Evolutionary conservation across 2,329 filamentous ascomycete genomes (phyloP), one percentile per base, ranked within the genome.

Genomic region (Xylaria sp.): DNA sequence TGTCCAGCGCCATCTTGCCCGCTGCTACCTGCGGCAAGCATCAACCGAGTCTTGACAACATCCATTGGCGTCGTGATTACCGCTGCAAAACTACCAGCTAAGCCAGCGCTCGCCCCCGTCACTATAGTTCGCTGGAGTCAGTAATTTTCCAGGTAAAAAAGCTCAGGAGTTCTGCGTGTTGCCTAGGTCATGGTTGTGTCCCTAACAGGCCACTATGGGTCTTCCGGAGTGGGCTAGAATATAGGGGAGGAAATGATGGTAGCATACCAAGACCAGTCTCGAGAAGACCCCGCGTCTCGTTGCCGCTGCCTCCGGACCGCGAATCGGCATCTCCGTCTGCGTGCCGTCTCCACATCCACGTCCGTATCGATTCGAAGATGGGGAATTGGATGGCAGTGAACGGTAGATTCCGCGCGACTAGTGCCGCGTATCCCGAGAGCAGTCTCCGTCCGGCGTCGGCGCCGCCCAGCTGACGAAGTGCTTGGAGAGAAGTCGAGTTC

Each of bases 371-470:
- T 78, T 97, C 93, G 71, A 95, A 96, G 69, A 95, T 82, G 4
- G 93, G 93, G 69, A 97, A 97, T 71, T 97, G 92, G 68, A 96
- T 81, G 0, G 91, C 92, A 2, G 92, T 97, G 69, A 94, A 95
- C 0, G 93, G 93, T 3, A 97, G 76, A 73, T 97, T 97, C 2
- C 94, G 83, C 1, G 91, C 90, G 4, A 92, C 89, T 0, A 97
- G 83, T 2, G 92, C 92, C 0, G 89, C 89, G 74, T 97, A 97
- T 1, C 94, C 94, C 14, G 82, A 82, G 70, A 86, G 85, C 11
- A 89, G 70, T 78, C 85, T 87, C 76, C 89, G 67, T 79, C 79
- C 61, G 77, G 86, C 69, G 78, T 84, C 69, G 76, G 88, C 70
- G 78, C 84, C 82, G 77, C 88, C 71, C 46, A 76, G 75, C 76